Evolutionary conservation across 441 rosid species (phyloP), one percentile per base, ranked within the genome.

Genomic region (Macaranga tanarius): DNA sequence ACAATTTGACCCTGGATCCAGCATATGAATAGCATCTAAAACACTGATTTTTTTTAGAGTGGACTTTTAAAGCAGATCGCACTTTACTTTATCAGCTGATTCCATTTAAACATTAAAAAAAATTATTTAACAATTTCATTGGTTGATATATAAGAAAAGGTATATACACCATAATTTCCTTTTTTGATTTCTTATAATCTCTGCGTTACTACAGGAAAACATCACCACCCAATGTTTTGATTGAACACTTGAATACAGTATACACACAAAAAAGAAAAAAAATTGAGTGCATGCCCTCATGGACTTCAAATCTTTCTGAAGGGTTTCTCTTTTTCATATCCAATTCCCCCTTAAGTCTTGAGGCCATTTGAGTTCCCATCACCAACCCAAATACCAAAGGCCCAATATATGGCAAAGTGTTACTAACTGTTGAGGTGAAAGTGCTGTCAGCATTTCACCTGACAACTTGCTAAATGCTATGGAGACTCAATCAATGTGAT

Each of bases 391-490:
- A 55, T 54, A 0, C 31, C 25, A 70, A 2, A 59, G 61, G 57
- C 45, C 55, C 64, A 34, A n/a, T 5, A 17, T 10, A 50, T 16
- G 23, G 17, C 9, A 57, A 45, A 71, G 76, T 75, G 79, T 71
- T 62, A 13, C 8, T 22, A 4, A 55, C 73, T 71, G 62, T 62
- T 45, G 44, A 38, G 67, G 76, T 67, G 79, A 75, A 62, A 19
- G 59, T 79, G 47, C 64, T 67, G 79, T 79, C 76, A 79, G 76
- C 76, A 79, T 26, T 67, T 75, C 78, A 79, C 78, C 54, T 45
- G 7, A 8, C 12, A 23, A 65, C 64, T 57, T 73, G 57, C n/a
- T n/a, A n/a, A n/a, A n/a, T n/a, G n/a, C 58, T 13, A 34, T 2
- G 31, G 50, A 23, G 7, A 26, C 48, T 58, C 59, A 57, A 42